A percentile compares a stretch with the other conserved stretches of the same genome.
Evolutionary conservation across 2,329 filamentous ascomycete species (phyloP).

Genomic region (Teratosphaeriaceae sp.): DNA sequence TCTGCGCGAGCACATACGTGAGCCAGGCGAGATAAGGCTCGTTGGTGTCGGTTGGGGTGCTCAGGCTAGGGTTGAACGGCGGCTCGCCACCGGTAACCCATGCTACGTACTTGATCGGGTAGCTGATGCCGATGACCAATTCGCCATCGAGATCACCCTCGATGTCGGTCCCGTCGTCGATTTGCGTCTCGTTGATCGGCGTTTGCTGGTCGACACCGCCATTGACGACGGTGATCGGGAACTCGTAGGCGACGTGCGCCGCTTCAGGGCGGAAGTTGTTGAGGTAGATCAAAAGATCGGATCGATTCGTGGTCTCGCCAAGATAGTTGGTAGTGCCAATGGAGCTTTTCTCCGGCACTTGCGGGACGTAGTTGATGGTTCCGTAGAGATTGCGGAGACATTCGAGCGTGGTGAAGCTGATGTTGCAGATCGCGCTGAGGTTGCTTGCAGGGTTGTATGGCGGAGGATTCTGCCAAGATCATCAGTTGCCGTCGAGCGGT

Average conservation of each 20-base stretch:
- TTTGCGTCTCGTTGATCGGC: constrained; percentile 24
- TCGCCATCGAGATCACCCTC: constrained; percentile 62
- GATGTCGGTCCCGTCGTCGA: constrained; percentile 18
- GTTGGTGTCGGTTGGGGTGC: constrained; percentile 48
- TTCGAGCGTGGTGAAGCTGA: constrained; percentile 45
- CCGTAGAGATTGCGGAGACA: constrained; percentile 50
- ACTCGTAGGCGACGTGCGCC: constrained; percentile 44
- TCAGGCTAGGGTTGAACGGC: constrained; percentile 45
- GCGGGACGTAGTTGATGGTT: constrained; percentile 47
- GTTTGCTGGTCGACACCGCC: constrained; percentile 45
- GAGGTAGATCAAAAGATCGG: constrained; percentile 53
- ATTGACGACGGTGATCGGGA: constrained; percentile 52
- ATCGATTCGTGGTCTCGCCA: constrained; percentile 43
- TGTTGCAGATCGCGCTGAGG: constrained; percentile 36
- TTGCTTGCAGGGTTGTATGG: background rate
- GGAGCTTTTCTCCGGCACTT: constrained; percentile 35
- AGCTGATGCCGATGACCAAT: constrained; percentile 51
- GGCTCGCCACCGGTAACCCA: constrained; percentile 55
- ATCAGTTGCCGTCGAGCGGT: no score
- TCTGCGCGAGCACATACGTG: constrained; percentile 49
- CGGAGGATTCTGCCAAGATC: background rate
- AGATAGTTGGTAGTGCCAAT: constrained; percentile 44
- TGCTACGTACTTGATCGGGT: constrained; percentile 48
- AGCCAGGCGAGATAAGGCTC: constrained; percentile 63
- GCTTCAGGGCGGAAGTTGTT: constrained; percentile 46